A percentile compares a stretch with the other conserved stretches of the same genome.
Conservation (phyloP, 345 rosid genomes). For the Gossypium ekmanianum region DNA sequence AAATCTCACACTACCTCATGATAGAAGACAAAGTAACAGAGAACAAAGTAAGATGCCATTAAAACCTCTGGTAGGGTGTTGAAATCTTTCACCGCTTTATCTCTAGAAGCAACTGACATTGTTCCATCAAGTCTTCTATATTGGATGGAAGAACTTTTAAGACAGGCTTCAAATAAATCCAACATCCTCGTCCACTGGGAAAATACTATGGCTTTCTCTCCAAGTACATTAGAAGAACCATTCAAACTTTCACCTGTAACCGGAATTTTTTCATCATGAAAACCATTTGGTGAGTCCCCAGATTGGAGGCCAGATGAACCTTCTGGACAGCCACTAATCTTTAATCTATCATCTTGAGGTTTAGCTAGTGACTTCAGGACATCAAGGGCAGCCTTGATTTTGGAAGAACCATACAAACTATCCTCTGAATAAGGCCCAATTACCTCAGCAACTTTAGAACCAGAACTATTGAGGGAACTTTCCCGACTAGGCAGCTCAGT, state of each 20-base stretch:
- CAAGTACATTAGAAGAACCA: constrained; percentile 33
- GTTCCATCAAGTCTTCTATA: constrained; percentile 98
- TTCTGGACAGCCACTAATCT: constrained; percentile 19
- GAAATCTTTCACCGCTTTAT: constrained; percentile 95
- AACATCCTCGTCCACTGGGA: constrained; percentile 99
- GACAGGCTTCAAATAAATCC: constrained; percentile 78
- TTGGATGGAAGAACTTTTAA: constrained; percentile 61
- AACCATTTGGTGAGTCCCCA: constrained; percentile 15
- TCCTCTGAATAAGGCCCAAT: constrained; percentile 29
- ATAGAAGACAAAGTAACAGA: background rate
- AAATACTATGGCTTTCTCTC: constrained; percentile 89
- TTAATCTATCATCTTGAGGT: constrained; percentile 29
- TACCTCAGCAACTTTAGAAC: constrained; percentile 32
- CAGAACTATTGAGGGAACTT: constrained; percentile 26
- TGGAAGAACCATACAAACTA: constrained; percentile 55
- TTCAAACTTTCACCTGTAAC: constrained; percentile 20
- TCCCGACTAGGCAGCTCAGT: constrained; percentile 36
- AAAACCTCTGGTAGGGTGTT: constrained; percentile 87
- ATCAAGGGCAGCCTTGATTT: constrained; percentile 84
- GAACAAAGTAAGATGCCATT: background rate
- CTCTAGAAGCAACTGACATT: constrained; percentile 93
- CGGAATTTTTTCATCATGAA: constrained; percentile 21
- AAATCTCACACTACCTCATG: background rate
- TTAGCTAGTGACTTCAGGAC: constrained; percentile 63
- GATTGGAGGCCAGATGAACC: constrained; percentile 21